A percentile compares a stretch with the other conserved stretches of the same genome.
phyloP scores from a whole-genome alignment of 208 protist species.

The Trypanosomatidae sp. region DNA sequence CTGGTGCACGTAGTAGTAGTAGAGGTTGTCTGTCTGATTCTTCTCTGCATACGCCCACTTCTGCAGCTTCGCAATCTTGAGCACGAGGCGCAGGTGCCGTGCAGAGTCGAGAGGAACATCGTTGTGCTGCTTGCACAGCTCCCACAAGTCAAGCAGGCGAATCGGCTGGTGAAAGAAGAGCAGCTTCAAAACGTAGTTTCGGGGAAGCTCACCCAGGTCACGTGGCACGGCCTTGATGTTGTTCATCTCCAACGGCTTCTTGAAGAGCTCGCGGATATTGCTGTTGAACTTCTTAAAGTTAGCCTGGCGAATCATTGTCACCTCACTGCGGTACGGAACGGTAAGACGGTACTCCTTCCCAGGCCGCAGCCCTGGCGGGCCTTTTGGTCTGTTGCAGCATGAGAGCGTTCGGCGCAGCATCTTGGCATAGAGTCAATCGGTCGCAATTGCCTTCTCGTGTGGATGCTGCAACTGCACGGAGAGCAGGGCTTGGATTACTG shows the following conservation, averaged over 20 bases:
- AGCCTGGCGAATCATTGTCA: constrained; percentile 73
- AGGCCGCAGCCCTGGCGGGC: constrained; percentile 72
- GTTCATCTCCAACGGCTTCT: constrained; percentile 69
- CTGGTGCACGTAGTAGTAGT: constrained; percentile 90
- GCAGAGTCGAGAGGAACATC: constrained; percentile 89
- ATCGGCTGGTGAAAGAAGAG: constrained; percentile 91
- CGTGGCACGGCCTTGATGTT: constrained; percentile 88
- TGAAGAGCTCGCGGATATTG: constrained; percentile 90
- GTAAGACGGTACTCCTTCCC: constrained; percentile 81
- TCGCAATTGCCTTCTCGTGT: background rate
- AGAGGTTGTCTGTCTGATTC: constrained; percentile 88
- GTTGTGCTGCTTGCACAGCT: constrained; percentile 82
- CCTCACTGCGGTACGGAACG: constrained; percentile 82
- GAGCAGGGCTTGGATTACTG: background rate
- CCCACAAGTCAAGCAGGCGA: constrained; percentile 80
- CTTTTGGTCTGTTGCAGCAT: constrained; percentile 65
- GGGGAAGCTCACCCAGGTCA: constrained; percentile 87
- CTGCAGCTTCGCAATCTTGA: constrained; percentile 86
- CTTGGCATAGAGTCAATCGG: background rate
- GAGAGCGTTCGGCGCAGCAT: constrained; percentile 64
- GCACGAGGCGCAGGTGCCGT: constrained; percentile 81
- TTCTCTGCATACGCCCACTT: constrained; percentile 91
- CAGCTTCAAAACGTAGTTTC: constrained; percentile 82
- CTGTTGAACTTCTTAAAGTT: constrained; percentile 62
- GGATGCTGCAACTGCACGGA: background rate